Evolutionary conservation across 306 rosid genomes (phyloP), one percentile per base, ranked within the genome.

Genomic region (Senna siamea): DNA sequence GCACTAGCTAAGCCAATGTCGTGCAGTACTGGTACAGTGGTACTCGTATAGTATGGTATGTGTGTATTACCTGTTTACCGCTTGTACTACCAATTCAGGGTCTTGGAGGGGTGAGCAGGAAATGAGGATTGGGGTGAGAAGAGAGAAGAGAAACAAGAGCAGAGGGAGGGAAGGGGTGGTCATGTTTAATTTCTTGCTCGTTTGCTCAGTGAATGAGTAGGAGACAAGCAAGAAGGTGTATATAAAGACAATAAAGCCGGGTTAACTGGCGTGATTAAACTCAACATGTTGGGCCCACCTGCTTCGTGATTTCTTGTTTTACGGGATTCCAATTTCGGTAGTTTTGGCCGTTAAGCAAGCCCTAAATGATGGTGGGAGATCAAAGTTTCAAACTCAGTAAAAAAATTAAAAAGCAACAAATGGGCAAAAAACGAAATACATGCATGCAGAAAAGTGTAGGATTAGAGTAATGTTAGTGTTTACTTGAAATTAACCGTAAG

Each of bases 261-360:
- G 86, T 48, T 82, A 77, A 77, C 46, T 80, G 84, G 89, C 82
- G 85, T 81, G 89, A 94, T 87, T 88, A 79, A 91, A 89, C 86
- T 85, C 63, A 82, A 82, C 87, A 80, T 23, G 87, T 85, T 78
- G 97, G 99, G 15, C 95, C 93, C 55, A 20, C 0, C 1, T 55
- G 82, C 76, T 53, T 58, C 81, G 86, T 81, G 91, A 89, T 89
- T 93, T 85, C 91, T 74, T 86, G 80, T 68, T 89, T 94, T 70
- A 85, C 89, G 91, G 94, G 90, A 77, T 72, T 78, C 80, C 53
- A 18, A 62, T 7, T 82, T 76, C n/a, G 92, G 87, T 58, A 79
- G 96, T 86, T 91, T 86, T 82, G 85, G 90, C 94, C 91, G 89
- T 93, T 88, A 85, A 93, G 88, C 81, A 79, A 78, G 79, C 76